These are phyloP conservation scores for Termitomyces sp. DNA, from an alignment of 768 basidiomycete genomes.

Conservation along the genomic window DNA sequence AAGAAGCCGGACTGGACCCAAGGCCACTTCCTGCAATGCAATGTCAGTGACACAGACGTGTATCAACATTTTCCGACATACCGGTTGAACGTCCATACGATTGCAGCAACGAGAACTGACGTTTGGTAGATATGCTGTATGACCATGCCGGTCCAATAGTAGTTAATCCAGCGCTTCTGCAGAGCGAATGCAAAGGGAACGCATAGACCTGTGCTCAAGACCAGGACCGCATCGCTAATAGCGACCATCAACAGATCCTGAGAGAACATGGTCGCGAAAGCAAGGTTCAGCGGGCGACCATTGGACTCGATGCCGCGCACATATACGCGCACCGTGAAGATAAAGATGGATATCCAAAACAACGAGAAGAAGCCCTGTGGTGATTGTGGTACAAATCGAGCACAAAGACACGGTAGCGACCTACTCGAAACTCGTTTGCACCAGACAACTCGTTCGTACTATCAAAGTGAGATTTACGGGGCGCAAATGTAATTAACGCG, in stretches of 20 bases:
- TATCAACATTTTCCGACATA: slow-evolving; percentile 24
- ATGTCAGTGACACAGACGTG: background rate
- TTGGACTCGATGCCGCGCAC: slow-evolving; percentile 72
- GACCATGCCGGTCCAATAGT: slow-evolving; percentile 71
- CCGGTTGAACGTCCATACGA: slow-evolving; percentile 92
- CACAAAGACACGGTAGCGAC: slow-evolving; percentile 18
- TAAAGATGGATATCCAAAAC: slow-evolving; percentile 90
- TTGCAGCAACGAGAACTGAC: slow-evolving; percentile 62
- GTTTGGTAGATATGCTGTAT: slow-evolving; percentile 85
- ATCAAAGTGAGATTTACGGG: slow-evolving; percentile 85
- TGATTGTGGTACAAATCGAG: slow-evolving; percentile 3
- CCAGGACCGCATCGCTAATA: slow-evolving; percentile 79
- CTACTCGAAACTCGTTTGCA: slow-evolving; percentile 82
- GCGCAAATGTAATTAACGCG: slow-evolving; percentile 82
- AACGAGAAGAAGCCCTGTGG: slow-evolving; percentile 88
- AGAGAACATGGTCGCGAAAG: slow-evolving; percentile 86
- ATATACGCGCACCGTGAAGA: slow-evolving; percentile 78
- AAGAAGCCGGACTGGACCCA: slow-evolving; percentile 96
- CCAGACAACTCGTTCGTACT: slow-evolving; percentile 70
- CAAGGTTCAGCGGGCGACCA: slow-evolving; percentile 74
- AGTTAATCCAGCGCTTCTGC: slow-evolving; percentile 75
- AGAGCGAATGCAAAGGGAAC: slow-evolving; percentile 83
- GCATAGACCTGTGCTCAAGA: slow-evolving; percentile 70
- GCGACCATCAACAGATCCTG: slow-evolving; percentile 82
- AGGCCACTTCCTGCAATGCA: slow-evolving; percentile 76